Evolutionary conservation across 495 filamentous ascomycete genomes (phyloP), one percentile per base, ranked within the genome.

Genomic region (Penicillium tannophilum): DNA sequence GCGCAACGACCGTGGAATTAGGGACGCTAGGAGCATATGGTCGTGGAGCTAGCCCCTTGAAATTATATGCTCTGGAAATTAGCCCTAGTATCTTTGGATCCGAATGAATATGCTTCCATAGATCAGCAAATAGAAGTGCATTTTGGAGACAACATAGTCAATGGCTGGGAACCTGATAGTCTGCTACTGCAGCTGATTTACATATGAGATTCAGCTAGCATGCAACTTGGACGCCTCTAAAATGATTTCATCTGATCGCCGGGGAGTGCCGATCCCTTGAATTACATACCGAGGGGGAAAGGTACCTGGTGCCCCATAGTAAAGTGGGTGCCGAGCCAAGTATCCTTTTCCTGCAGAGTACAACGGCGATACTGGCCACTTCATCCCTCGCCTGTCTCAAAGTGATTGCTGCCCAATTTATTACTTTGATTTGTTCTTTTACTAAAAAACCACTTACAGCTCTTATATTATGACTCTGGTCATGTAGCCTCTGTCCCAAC

Each of bases 361-460:
- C 43, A 62, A 60, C 39, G 54, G 41, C 44, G 47, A 58, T 45
- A 39, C 57, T 55, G 52, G 60, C 63, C 63, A 63, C 60, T 54
- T 70, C 52, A 66, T 68, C 67, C 65, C 63, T 71, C 63, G 66
- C 56, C 47, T 58, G 60, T 67, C 63, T 65, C 47, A 59, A 55
- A 55, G 49, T 39, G 43, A 42, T 62, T 66, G 65, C 65, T 65
- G 63, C 67, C 67, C 65, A 60, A 66, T 64, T 45, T 54, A 42
- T 44, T 16, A 14, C 30, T 31, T 41, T 31, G 33, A 23, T 11
- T 23, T 23, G 20, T 23, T 20, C 31, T 24, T 42, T 35, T 41
- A 9, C 3, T 1, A n/a, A 41, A 41, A 6, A 41, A 41, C 14
- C 14, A 16, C 14, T 17, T 17, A 17, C 16, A n/a, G 6, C n/a